Evolutionary conservation across 371 early-diverging fungal species (phyloP).

Genomic region (Actinomortierella wolfii): DNA sequence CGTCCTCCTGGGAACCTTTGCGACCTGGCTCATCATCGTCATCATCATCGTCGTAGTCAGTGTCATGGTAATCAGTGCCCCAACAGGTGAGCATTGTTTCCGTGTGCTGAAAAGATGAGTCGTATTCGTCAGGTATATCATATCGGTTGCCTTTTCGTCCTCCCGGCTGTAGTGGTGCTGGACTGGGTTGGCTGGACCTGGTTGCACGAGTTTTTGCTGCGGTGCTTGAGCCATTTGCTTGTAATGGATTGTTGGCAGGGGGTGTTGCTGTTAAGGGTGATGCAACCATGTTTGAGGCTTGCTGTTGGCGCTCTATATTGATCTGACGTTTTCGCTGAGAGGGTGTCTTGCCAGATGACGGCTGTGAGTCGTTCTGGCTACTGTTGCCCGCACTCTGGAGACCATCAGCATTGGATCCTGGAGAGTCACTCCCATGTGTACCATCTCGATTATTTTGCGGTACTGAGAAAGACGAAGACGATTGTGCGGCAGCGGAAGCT

Average conservation of each 20-base stretch:
- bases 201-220: conserved; percentile 12
- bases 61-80: conserved; percentile 28
- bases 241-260: conserved; percentile 2
- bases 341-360: not conserved
- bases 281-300: not conserved
- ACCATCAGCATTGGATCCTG: conserved; percentile 21
- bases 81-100: conserved; percentile 32
- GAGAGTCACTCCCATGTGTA: conserved; percentile 13
- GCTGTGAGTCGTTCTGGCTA: not conserved
- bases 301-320: not conserved
- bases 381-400: not conserved
- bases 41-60: conserved; percentile 33
- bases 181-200: conserved; percentile 10
- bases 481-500: not conserved
- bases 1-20: not conserved
- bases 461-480: not conserved
- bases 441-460: not conserved
- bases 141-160: conserved; percentile 14
- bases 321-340: not conserved
- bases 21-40: conserved; percentile 15
- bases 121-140: conserved; percentile 7
- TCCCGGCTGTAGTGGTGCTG: not conserved
- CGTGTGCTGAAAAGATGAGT: conserved; percentile 24
- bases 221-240: conserved; percentile 18
- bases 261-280: not conserved